Conservation (phyloP, 495 filamentous ascomycete species). For the Penicillium desertorum region DNA sequence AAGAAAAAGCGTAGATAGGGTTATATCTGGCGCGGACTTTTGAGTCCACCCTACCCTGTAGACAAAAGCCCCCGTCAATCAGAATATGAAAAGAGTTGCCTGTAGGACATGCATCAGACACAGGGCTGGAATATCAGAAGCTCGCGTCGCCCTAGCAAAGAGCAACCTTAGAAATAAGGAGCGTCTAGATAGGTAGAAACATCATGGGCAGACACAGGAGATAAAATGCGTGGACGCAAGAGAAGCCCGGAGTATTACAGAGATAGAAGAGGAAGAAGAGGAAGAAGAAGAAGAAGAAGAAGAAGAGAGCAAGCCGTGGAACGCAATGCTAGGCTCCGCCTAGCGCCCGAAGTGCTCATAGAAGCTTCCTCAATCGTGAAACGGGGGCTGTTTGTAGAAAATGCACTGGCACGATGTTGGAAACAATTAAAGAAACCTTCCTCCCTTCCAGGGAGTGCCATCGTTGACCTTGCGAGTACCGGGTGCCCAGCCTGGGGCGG, state of each 20-base stretch:
- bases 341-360: neutral
- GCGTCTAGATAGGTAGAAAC: neutral
- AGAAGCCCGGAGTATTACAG: neutral
- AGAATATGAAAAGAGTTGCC: neutral
- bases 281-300: neutral
- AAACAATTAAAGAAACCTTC: neutral
- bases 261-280: neutral
- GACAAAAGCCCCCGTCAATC: neutral
- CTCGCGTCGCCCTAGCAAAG: neutral
- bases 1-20: neutral
- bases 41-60: neutral
- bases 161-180: neutral
- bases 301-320: neutral
- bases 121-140: neutral
- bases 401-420: neutral
- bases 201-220: neutral
- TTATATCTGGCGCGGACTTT: neutral
- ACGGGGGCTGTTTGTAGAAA: neutral
- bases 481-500: slow-evolving; percentile 4
- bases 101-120: neutral
- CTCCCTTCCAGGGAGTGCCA: neutral
- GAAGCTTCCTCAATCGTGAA: neutral
- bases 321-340: neutral
- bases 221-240: neutral
- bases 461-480: neutral